Conservation (phyloP, 768 basidiomycete genomes). For the Lentinula sp. region DNA sequence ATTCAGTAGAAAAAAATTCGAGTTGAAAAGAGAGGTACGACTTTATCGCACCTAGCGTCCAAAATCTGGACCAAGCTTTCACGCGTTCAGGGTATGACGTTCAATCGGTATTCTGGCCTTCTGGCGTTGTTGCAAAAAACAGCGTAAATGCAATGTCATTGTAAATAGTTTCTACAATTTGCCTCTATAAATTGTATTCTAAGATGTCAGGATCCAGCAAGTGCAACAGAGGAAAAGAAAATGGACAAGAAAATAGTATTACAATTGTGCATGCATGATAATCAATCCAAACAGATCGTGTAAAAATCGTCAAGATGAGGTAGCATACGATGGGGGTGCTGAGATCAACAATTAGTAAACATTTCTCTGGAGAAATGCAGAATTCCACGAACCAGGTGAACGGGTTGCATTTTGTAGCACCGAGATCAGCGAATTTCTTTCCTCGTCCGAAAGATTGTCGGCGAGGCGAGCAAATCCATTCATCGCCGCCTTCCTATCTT, state of each 20-base stretch:
- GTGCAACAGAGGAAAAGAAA: neutral
- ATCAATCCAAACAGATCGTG: neutral
- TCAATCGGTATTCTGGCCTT: neutral
- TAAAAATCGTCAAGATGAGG: neutral
- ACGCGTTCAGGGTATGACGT: too few relatives aligned
- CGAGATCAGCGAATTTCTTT: slow-evolving; percentile 53
- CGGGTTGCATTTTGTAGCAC: slow-evolving; percentile 55
- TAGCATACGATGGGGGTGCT: slow-evolving; percentile 36
- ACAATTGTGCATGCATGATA: neutral
- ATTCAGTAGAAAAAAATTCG: too few relatives aligned
- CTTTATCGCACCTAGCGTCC: too few relatives aligned
- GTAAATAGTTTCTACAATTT: too few relatives aligned
- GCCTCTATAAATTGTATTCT: neutral
- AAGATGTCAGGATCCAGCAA: too few relatives aligned
- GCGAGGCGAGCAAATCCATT: slow-evolving; percentile 68
- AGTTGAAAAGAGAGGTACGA: too few relatives aligned
- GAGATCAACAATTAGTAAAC: slow-evolving; percentile 6
- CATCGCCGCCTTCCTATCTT: slow-evolving; percentile 73
- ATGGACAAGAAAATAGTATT: neutral
- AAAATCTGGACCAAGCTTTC: too few relatives aligned
- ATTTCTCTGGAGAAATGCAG: neutral
- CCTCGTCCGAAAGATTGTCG: slow-evolving; percentile 70
- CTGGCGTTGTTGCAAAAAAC: neutral
- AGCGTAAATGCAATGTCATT: neutral
- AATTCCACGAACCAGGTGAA: slow-evolving; percentile 42